Evolutionary conservation across 2,329 filamentous ascomycete genomes (phyloP).

Genomic region (Ascocoryne sarcoides): DNA sequence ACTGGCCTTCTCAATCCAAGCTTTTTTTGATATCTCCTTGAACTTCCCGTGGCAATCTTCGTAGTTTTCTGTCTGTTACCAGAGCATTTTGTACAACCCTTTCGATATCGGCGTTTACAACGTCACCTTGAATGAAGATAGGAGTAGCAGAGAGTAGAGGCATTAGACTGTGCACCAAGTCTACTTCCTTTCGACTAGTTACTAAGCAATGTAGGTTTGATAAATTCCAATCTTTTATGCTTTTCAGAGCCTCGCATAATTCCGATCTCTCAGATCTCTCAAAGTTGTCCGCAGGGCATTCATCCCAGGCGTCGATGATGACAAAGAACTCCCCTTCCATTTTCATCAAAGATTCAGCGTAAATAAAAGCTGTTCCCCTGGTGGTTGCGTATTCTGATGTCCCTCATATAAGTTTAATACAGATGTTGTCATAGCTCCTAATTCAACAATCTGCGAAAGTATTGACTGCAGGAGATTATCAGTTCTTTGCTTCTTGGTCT

Average conservation of each 20-base stretch:
- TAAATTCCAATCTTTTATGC: not conserved
- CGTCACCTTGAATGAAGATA: not conserved
- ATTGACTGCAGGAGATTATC: not conserved
- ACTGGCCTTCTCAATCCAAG: not conserved
- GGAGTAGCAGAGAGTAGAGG: not conserved
- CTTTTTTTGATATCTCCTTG: not conserved
- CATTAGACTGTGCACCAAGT: not conserved
- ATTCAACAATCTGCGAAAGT: not conserved
- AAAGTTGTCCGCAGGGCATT: not conserved
- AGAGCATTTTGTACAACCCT: not conserved
- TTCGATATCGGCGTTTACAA: not conserved
- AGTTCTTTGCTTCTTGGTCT: not conserved
- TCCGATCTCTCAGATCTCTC: too few relatives aligned
- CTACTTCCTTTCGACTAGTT: not conserved
- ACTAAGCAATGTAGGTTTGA: not conserved
- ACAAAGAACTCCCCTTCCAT: not conserved
- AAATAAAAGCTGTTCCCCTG: not conserved
- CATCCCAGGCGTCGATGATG: not conserved
- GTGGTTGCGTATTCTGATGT: not conserved
- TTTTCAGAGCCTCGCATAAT: not conserved
- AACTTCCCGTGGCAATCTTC: not conserved
- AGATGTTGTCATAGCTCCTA: not conserved
- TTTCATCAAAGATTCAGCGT: not conserved
- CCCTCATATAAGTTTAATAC: not conserved
- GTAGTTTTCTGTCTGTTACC: not conserved